Base-by-base conservation (phyloP, 352 stramenopile species). In the Saprolegnia diclina region DNA sequence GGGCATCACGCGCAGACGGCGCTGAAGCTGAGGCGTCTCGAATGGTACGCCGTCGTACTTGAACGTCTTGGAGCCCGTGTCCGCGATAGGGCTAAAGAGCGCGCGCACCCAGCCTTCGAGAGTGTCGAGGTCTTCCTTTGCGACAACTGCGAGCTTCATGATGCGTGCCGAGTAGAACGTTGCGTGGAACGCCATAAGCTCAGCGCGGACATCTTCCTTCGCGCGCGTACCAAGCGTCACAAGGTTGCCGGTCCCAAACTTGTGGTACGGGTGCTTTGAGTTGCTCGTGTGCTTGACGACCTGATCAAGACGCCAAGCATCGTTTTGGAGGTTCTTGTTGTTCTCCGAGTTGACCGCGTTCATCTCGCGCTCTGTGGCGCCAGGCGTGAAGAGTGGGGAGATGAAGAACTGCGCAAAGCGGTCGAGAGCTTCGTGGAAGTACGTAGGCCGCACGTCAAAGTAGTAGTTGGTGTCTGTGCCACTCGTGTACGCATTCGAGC, bases 381-480 rank as follows among this genome's bases (percentile, higher is more conserved):
- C 73, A 50, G 85, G 64, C 32, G 80, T 87, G 70, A 98, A 95
- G 14, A 85, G 67, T 21, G 92, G 92, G 11, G 81, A 63, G 26
- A 96, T 85, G 74, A 98, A 98, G 72, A 98, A 98, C 77, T 97
- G 89, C 18, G 90, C 77, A 52, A 98, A 96, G 44, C 89, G 76
- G 76, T 97, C 89, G 18, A 97, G 72, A 10, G 79, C 85, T 24
- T 80, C 82, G 11, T 79, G 48, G 7, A 98, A 73, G 54, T 82
- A 81, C 56, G 79, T 76, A 14, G 79, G 76, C n/a, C 77, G 74
- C 35, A 97, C 79, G 65, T 95, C 84, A 75, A 97, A 97, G 72
- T 95, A 94, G 74, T 96, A 98, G 26, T 91, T 89, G 35, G 93
- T 98, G 70, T 94, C 80, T 68, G 96, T 86, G 45, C 72, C 80